Conservation (phyloP, 169 alveolate genomes). For the Cryptosporidium tyzzeri region DNA sequence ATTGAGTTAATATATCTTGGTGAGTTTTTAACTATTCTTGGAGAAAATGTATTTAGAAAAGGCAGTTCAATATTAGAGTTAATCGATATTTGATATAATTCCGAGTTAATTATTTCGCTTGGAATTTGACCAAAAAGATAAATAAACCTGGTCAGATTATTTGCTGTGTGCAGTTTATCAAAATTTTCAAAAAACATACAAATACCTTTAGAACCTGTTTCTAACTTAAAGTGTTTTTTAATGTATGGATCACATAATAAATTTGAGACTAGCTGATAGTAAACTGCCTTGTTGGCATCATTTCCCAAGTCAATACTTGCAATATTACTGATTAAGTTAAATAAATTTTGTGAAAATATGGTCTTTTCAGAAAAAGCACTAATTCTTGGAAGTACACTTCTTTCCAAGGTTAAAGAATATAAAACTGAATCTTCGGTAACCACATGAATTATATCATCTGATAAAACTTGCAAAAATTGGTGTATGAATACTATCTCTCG, state of each 20-base stretch:
- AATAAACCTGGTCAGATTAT: not conserved
- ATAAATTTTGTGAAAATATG: not conserved
- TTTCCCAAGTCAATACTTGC: conserved; percentile 9
- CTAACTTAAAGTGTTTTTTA: not conserved
- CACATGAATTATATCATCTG: not conserved
- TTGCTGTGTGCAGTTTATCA: not conserved
- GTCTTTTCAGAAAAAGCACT: conserved; percentile 1
- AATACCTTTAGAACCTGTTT: not conserved
- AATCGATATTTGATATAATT: not conserved
- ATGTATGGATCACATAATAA: conserved; percentile 18
- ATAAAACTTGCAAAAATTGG: not conserved
- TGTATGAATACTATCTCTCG: not conserved
- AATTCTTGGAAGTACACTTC: conserved; percentile 2
- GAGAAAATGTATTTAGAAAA: conserved; percentile 14
- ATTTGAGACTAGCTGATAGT: conserved; percentile 24
- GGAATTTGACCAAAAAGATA: conserved; percentile 48
- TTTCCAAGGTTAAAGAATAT: not conserved
- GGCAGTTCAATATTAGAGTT: not conserved
- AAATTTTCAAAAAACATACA: not conserved
- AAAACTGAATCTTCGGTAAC: conserved; percentile 6
- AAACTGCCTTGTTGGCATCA: not conserved
- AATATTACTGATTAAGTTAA: not conserved
- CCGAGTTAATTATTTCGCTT: not conserved
- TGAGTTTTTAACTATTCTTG: conserved; percentile 20
- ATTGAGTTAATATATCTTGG: conserved; percentile 9